Evolutionary conservation across 2,329 filamentous ascomycete genomes (phyloP).

Genomic region (Aspergillus sergii): DNA sequence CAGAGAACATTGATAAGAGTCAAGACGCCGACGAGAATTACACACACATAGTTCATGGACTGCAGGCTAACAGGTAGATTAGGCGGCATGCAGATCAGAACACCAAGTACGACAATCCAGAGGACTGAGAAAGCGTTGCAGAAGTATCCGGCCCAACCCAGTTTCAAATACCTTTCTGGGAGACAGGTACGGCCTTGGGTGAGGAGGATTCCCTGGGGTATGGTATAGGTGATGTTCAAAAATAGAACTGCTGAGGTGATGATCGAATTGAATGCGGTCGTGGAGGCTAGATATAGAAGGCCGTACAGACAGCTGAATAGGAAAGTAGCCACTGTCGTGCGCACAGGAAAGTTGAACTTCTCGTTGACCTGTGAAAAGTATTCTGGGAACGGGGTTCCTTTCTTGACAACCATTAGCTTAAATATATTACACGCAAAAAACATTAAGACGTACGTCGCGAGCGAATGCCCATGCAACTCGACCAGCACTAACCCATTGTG

Average conservation of each 20-base stretch:
- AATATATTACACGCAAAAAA: neutral
- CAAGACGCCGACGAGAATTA: slow-evolving; percentile 6
- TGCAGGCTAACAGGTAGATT: slow-evolving; percentile 32
- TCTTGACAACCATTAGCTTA: neutral
- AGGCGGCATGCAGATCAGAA: slow-evolving; percentile 51
- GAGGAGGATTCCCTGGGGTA: slow-evolving; percentile 48
- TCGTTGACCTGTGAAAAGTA: slow-evolving; percentile 19
- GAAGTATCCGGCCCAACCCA: slow-evolving; percentile 36
- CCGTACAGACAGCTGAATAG: slow-evolving; percentile 39
- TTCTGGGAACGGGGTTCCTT: slow-evolving; percentile 13
- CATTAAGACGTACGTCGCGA: slow-evolving; percentile 8
- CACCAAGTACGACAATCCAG: slow-evolving; percentile 48
- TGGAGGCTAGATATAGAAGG: slow-evolving; percentile 26
- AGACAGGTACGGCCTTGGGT: slow-evolving; percentile 35
- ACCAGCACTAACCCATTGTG: slow-evolving; percentile 18
- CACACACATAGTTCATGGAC: slow-evolving; percentile 7
- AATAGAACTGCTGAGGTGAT: slow-evolving; percentile 37
- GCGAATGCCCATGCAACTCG: slow-evolving; percentile 20
- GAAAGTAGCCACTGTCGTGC: slow-evolving; percentile 16
- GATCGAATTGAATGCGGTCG: slow-evolving; percentile 44
- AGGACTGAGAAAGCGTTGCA: slow-evolving; percentile 45
- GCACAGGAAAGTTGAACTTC: slow-evolving; percentile 34
- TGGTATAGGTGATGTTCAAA: slow-evolving; percentile 42
- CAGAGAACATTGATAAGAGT: slow-evolving; percentile 23
- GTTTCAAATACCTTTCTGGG: slow-evolving; percentile 24